Evolutionary conservation across 1,284 basidiomycete species (phyloP).

Genomic region (Cryptococcus sp.): DNA sequence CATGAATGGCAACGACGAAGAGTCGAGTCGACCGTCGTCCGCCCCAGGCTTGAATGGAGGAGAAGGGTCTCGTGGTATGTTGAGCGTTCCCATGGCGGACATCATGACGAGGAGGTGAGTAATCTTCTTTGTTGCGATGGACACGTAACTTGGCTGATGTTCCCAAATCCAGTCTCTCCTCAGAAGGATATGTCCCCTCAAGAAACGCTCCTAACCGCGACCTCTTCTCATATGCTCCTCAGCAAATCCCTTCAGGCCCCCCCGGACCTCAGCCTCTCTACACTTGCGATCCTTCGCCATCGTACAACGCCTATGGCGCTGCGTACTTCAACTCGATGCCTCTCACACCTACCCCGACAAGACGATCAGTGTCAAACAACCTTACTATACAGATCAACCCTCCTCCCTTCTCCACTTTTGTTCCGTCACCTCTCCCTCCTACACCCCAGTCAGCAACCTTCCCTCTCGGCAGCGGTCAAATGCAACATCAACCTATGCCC

Average conservation of each 20-base stretch:
- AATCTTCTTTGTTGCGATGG: not conserved
- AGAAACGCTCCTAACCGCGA: conserved; percentile 32
- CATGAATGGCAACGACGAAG: conserved; percentile 41
- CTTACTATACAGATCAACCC: conserved; percentile 33
- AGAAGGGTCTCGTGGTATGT: conserved; percentile 26
- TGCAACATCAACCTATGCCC: conserved; percentile 12
- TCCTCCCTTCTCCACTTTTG: conserved; percentile 25
- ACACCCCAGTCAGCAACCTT: conserved; percentile 36
- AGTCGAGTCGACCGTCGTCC: conserved; percentile 27
- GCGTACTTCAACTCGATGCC: conserved; percentile 21
- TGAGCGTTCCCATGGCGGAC: conserved; percentile 33
- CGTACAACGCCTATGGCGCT: conserved; percentile 16
- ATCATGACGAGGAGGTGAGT: conserved; percentile 42
- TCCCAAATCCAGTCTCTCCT: conserved; percentile 24
- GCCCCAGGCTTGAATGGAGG: conserved; percentile 32
- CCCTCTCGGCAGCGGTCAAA: not conserved
- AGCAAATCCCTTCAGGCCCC: conserved; percentile 27
- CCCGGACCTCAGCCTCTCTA: conserved; percentile 32
- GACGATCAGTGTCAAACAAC: conserved; percentile 12
- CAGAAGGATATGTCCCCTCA: conserved; percentile 27
- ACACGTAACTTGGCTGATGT: not conserved
- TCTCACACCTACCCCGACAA: conserved; percentile 17
- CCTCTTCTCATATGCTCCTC: conserved; percentile 38
- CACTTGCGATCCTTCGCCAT: conserved; percentile 30
- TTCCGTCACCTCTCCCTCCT: conserved; percentile 25